Percentiles rank a stretch among this genome's conserved stretches.
These are phyloP conservation scores for Lobulomyces angularis DNA, from an alignment of 192 early-diverging fungal genomes.

Conservation along the genomic window DNA sequence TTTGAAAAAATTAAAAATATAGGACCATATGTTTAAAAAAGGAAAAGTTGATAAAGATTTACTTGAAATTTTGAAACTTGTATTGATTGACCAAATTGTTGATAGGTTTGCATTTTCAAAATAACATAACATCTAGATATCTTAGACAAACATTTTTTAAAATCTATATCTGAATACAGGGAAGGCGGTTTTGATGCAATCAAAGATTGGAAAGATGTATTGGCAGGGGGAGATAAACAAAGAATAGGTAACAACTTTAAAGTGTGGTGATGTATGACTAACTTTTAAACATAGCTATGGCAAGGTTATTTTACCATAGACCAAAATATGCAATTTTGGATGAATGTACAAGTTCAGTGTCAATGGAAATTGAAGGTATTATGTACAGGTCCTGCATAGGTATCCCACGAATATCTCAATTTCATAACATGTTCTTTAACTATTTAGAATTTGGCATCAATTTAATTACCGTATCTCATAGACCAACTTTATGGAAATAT, in stretches of 20 bases:
- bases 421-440: no score
- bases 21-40: slow-evolving; percentile 28
- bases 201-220: slow-evolving; percentile 32
- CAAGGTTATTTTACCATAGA: slow-evolving; percentile 31
- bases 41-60: slow-evolving; percentile 69
- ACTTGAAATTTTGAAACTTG: slow-evolving; percentile 63
- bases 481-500: slow-evolving; percentile 34
- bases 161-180: no score
- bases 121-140: no score
- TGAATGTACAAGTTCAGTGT: slow-evolving; percentile 1
- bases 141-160: no score
- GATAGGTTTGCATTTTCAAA: no score
- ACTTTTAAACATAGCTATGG: slow-evolving; percentile 35
- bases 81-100: slow-evolving; percentile 67
- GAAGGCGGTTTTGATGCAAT: slow-evolving; percentile 47
- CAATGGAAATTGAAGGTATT: slow-evolving; percentile 10
- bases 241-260: neutral
- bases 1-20: no score
- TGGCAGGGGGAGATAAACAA: slow-evolving; percentile 9
- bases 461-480: slow-evolving; percentile 81
- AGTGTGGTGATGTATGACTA: neutral
- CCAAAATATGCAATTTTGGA: slow-evolving; percentile 17
- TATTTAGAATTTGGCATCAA: slow-evolving; percentile 63
- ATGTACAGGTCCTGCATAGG: slow-evolving; percentile 42
- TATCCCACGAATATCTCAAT: no score